Base-by-base conservation (phyloP, 2,329 filamentous ascomycete genomes). In the Epichloe glyceriae region DNA sequence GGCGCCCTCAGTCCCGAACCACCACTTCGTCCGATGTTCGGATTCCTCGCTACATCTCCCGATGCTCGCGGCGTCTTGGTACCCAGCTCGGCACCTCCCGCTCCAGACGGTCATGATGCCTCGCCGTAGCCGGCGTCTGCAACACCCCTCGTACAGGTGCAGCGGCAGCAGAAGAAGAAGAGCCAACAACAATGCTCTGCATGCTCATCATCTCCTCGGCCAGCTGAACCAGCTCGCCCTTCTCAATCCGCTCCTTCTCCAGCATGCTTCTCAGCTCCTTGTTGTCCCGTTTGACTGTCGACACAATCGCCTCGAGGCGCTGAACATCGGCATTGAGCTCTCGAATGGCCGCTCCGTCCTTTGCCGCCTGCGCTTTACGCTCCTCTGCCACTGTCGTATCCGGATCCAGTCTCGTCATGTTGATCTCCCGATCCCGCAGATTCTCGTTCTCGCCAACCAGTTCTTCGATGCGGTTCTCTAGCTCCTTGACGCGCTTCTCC, bases 201-300 rank as follows among this genome's bases (percentile, higher is more conserved):
- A 91, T 81, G 48, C 74, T 73, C 68, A 93, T 83, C 82, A 93
- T 86, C 70, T 93, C 87, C 65, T 93, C 87, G 1, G 88, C 87
- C 5, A 88, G 77, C 51, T 82, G 79, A 37, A 93, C 87, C 39
- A 93, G 73, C 68, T 91, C 87, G 49, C 86, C 85, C 73, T 93
- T 91, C 69, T 93, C 87, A 19, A 88, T 78, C 6, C 87, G 76
- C 68, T 93, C 87, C 53, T 77, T 73, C 63, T 89, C 82, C 7
- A 93, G 73, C 57, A 86, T 75, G 17, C 71, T 66, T 35, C 83
- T 70, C 26, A 90, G 72, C 35, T 78, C 73, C 34, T 78, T 74
- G 56, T 88, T 87, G 58, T 91, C 85, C 4, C 74, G 71, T 63
- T 84, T 80, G 43, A 93, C 74, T 6, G 82, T 83, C 34, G 72